Evolutionary conservation across 176 grass and related monocot genomes (phyloP), one percentile per base, ranked within the genome.

Genomic region (Alloteropsis semialata): DNA sequence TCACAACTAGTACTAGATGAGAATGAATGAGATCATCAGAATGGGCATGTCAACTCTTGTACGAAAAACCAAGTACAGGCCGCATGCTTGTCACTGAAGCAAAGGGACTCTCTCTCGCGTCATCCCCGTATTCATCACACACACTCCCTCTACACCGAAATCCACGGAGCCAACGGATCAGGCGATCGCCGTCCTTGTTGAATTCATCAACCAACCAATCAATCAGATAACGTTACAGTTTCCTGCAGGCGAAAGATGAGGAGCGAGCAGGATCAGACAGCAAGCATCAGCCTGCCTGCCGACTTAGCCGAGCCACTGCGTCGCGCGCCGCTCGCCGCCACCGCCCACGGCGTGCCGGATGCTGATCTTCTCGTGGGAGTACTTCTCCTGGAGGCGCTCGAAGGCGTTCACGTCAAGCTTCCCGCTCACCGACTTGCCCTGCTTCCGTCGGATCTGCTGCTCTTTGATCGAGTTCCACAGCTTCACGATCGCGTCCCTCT

Each of bases 381-480:
- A 95, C 83, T 93, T 95, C 82, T 98, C 96, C 82, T 95, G 96
- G 38, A 98, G 92, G 10, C 41, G 69, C 78, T 98, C 96, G 1
- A 95, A 98, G 3, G 86, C 90, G 12, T 95, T 98, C 72, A 95
- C 86, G 22, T 98, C 96, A 8, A 95, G 87, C 79, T 98, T 98
- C 77, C 92, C 96, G 5, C 84, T 93, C n/a, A 86, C 88, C 2
- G 91, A 98, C 74, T 98, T 98, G 15, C 96, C 96, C 49, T 98
- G 96, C 77, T 89, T 91, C 73, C 96, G 86, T 49, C 92, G 65
- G 71, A 90, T 90, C 69, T 93, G 96, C 56, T 95, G 96, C 67
- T 95, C 96, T 55, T 84, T 98, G 86, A 95, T 98, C 7, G 96
- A 98, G 45, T 79, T 90, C 96, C 96, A 98, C 61, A 98, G 78